phyloP scores from a whole-genome alignment of 2,329 filamentous ascomycete species.

The Lasiodiplodia citricola region DNA sequence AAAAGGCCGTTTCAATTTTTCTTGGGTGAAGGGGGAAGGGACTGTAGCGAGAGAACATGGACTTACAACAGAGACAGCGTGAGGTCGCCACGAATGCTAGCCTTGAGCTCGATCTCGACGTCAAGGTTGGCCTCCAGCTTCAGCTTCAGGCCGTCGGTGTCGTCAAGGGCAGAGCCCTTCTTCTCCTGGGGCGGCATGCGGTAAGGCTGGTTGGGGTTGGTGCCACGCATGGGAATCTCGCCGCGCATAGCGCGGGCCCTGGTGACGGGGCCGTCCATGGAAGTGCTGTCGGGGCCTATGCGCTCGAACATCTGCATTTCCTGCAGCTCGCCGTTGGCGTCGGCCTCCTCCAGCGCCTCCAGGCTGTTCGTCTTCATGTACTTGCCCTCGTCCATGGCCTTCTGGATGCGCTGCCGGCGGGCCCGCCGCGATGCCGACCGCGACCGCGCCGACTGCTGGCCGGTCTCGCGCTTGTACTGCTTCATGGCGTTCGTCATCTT shows the following conservation, averaged over 20 bases:
- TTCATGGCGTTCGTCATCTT: conserved; percentile 52
- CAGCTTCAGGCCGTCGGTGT: conserved; percentile 71
- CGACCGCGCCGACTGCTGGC: conserved; percentile 50
- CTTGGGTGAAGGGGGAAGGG: not conserved
- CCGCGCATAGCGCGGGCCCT: conserved; percentile 59
- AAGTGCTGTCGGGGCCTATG: conserved; percentile 61
- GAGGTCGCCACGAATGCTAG: conserved; percentile 82
- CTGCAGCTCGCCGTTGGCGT: conserved; percentile 55
- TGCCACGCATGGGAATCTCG: conserved; percentile 60
- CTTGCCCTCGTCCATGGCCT: conserved; percentile 53
- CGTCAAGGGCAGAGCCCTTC: conserved; percentile 54
- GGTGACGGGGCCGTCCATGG: conserved; percentile 63
- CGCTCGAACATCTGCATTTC: conserved; percentile 60
- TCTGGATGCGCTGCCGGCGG: conserved; percentile 53
- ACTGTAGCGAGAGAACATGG: not conserved
- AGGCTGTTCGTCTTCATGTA: conserved; percentile 58
- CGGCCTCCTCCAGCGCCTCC: conserved; percentile 57
- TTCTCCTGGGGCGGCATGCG: conserved; percentile 42
- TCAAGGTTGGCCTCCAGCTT: conserved; percentile 80
- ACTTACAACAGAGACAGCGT: conserved; percentile 79
- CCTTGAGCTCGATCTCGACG: conserved; percentile 84
- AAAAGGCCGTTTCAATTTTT: conserved; percentile 8
- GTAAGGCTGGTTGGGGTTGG: conserved; percentile 57
- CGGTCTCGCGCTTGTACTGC: conserved; percentile 43
- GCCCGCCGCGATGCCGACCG: conserved; percentile 54